Evolutionary conservation across 2,329 filamentous ascomycete genomes (phyloP).

Genomic region (Epicoccum nigrum): DNA sequence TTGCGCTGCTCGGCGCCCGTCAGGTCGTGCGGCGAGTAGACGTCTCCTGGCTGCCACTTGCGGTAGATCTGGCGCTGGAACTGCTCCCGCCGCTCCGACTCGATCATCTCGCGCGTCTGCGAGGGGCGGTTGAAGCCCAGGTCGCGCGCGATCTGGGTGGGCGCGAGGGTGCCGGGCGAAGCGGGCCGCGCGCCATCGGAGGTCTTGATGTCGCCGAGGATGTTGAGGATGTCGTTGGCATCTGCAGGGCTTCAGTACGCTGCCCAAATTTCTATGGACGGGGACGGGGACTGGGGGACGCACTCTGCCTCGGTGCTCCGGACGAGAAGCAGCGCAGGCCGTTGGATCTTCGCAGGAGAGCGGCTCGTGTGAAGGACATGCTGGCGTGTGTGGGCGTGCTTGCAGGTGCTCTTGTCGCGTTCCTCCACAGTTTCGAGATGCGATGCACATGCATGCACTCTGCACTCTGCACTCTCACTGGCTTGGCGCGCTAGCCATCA

Average conservation of each 20-base stretch:
- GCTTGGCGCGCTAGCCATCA: constrained; percentile 5
- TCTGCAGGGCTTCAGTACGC: constrained; percentile 22
- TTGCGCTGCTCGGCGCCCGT: constrained; percentile 78
- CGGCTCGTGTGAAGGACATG: constrained; percentile 32
- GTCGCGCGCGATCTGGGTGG: constrained; percentile 24
- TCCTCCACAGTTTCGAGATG: constrained; percentile 3
- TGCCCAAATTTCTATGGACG: constrained; percentile 1
- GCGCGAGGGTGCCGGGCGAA: constrained; percentile 10
- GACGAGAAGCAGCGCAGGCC: constrained; percentile 39
- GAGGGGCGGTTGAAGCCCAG: constrained; percentile 29
- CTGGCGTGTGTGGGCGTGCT: constrained; percentile 13
- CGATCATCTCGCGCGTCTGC: constrained; percentile 31
- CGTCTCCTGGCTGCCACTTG: constrained; percentile 76
- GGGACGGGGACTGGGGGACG: constrained; percentile 6
- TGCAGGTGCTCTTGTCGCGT: constrained; percentile 15
- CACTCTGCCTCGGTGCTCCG: constrained; percentile 28
- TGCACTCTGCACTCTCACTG: no score
- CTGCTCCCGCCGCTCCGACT: constrained; percentile 49
- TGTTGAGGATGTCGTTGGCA: neutral
- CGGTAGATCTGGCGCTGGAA: constrained; percentile 70
- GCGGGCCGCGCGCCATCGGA: constrained; percentile 4
- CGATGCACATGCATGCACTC: neutral
- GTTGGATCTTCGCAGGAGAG: no score
- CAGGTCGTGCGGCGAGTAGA: constrained; percentile 91
- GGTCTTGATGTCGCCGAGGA: constrained; percentile 20